Percentiles rank a stretch among this genome's conserved stretches.
Conservation (phyloP, 768 basidiomycete species). For the Pisolithus orientalis region DNA sequence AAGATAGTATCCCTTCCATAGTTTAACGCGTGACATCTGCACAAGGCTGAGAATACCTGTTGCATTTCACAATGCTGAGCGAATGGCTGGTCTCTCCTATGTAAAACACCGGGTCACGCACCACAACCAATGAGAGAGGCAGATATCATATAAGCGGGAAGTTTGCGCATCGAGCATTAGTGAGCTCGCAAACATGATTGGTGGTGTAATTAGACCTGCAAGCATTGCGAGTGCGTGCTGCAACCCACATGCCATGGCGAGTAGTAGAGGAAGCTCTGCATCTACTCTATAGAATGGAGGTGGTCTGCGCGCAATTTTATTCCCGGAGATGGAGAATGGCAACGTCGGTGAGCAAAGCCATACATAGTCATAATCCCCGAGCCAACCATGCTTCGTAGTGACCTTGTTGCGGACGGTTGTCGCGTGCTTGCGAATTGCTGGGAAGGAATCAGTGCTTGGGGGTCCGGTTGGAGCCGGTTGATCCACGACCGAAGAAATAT, state of each 20-base stretch:
- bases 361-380: slow-evolving; percentile 79
- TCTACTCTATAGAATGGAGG: slow-evolving; percentile 78
- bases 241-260: slow-evolving; percentile 68
- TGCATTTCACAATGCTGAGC: not conserved
- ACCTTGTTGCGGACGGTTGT: slow-evolving; percentile 27
- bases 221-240: slow-evolving; percentile 81
- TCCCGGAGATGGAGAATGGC: slow-evolving; percentile 44
- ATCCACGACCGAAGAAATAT: slow-evolving; percentile 6
- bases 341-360: slow-evolving; percentile 67
- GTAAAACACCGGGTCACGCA: slow-evolving; percentile 23
- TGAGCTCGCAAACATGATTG: slow-evolving; percentile 69
- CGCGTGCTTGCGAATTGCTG: slow-evolving; percentile 5
- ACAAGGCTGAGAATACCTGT: slow-evolving; percentile 68
- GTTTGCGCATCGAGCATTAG: slow-evolving; percentile 52
- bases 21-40: slow-evolving; percentile 66
- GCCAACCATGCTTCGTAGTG: slow-evolving; percentile 60
- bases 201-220: slow-evolving; percentile 76
- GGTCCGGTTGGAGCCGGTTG: slow-evolving; percentile 12
- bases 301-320: slow-evolving; percentile 17
- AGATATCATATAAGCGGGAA: slow-evolving; percentile 72
- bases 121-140: slow-evolving; percentile 77
- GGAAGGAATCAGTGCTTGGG: slow-evolving; percentile 6
- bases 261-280: slow-evolving; percentile 62
- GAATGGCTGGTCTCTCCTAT: not conserved
- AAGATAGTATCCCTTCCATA: slow-evolving; percentile 60